These are phyloP conservation scores for Rubroboletus satanas DNA, from an alignment of 768 basidiomycete species.

Conservation along the genomic window DNA sequence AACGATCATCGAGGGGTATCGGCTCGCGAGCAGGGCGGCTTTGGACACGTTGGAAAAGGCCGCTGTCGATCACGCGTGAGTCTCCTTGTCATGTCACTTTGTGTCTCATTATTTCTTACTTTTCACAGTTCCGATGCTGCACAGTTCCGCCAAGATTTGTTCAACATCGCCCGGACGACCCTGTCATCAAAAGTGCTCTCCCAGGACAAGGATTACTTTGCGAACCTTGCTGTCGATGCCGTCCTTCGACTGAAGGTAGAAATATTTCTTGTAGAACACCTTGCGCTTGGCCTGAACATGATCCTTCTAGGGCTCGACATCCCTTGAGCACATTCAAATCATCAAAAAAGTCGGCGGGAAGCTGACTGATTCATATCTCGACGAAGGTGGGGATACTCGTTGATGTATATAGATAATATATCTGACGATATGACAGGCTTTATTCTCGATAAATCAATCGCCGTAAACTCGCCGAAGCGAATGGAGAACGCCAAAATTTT, in stretches of 20 bases:
- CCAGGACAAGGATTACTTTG: slow-evolving; percentile 97
- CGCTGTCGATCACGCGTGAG: slow-evolving; percentile 81
- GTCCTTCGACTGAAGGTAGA: slow-evolving; percentile 83
- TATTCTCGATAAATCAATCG: slow-evolving; percentile 95
- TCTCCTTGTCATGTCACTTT: slow-evolving; percentile 10
- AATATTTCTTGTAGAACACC: neutral
- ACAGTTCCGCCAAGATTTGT: slow-evolving; percentile 82
- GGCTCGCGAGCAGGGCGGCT: slow-evolving; percentile 85
- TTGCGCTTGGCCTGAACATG: neutral
- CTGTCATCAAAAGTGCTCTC: slow-evolving; percentile 93
- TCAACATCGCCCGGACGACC: slow-evolving; percentile 96
- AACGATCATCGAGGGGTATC: slow-evolving; percentile 95
- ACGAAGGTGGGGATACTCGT: slow-evolving; percentile 62
- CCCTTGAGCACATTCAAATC: slow-evolving; percentile 97
- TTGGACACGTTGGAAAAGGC: slow-evolving; percentile 78
- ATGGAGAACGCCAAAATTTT: slow-evolving; percentile 94
- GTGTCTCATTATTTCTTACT: neutral
- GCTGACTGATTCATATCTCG: slow-evolving; percentile 95
- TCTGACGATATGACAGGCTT: slow-evolving; percentile 55
- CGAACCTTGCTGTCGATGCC: slow-evolving; percentile 95
- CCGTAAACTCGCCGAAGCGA: slow-evolving; percentile 91
- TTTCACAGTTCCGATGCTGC: slow-evolving; percentile 58
- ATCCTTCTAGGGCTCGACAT: slow-evolving; percentile 76
- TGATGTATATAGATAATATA: neutral
- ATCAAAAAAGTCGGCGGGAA: slow-evolving; percentile 99